Evolutionary conservation across 768 basidiomycete species (phyloP).

Genomic region (Phylloporus rhodoxanthus): DNA sequence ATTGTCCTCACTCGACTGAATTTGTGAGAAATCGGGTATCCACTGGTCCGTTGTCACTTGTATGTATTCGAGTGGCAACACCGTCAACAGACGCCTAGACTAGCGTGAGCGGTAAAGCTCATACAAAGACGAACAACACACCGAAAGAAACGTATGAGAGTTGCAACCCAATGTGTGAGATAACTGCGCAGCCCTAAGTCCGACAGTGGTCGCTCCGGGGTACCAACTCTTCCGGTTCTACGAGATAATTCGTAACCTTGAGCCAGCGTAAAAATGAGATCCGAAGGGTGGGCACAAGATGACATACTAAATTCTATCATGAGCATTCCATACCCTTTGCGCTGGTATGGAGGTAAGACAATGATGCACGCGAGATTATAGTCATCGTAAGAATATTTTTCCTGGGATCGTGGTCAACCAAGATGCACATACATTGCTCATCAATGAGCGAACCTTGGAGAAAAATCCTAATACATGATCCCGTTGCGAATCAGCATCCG

Average conservation of each 20-base stretch:
- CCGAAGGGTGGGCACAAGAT: neutral
- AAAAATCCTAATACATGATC: slow-evolving; percentile 79
- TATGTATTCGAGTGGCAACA: slow-evolving; percentile 49
- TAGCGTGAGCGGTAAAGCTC: neutral
- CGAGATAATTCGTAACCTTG: slow-evolving; percentile 91
- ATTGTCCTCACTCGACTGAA: slow-evolving; percentile 31
- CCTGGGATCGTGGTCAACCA: slow-evolving; percentile 38
- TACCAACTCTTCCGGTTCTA: slow-evolving; percentile 71
- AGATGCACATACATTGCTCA: neutral
- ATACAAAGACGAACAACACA: slow-evolving; percentile 23
- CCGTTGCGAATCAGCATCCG: slow-evolving; percentile 70
- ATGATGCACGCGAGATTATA: slow-evolving; percentile 98
- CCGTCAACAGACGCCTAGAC: slow-evolving; percentile 50
- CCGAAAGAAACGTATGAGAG: slow-evolving; percentile 80
- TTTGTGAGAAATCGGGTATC: slow-evolving; percentile 37
- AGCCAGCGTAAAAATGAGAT: neutral
- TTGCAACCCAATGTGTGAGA: slow-evolving; percentile 81
- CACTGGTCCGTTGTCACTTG: slow-evolving; percentile 41
- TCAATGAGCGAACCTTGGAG: slow-evolving; percentile 43
- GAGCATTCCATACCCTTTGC: slow-evolving; percentile 86
- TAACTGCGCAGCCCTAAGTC: slow-evolving; percentile 90
- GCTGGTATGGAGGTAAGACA: slow-evolving; percentile 88
- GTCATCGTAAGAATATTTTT: slow-evolving; percentile 93
- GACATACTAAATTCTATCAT: slow-evolving; percentile 97
- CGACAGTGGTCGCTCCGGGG: slow-evolving; percentile 92